Evolutionary conservation across 352 stramenopile genomes (phyloP).

Genomic region (Phytopythium delawarense): DNA sequence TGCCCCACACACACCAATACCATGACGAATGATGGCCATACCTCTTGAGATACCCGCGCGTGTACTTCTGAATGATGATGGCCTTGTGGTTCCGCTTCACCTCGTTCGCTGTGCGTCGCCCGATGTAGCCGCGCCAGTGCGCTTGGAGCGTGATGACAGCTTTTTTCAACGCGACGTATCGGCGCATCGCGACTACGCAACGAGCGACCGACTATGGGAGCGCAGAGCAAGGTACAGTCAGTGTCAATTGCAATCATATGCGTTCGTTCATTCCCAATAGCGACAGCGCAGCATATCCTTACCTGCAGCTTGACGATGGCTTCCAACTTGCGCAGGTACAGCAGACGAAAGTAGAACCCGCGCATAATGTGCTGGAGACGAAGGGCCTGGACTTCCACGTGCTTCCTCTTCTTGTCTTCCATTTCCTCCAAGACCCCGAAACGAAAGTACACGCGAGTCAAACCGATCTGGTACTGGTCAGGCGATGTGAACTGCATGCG

Average conservation of each 20-base stretch:
- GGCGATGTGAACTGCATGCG: slow-evolving; percentile 60
- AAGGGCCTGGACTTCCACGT: slow-evolving; percentile 54
- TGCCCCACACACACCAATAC: background rate
- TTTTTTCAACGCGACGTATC: slow-evolving; percentile 57
- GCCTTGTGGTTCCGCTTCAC: slow-evolving; percentile 55
- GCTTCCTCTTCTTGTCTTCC: slow-evolving; percentile 58
- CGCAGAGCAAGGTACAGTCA: background rate
- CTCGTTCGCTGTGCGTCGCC: slow-evolving; percentile 42
- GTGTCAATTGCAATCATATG: background rate
- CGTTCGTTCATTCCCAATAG: background rate
- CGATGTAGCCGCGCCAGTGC: slow-evolving; percentile 72
- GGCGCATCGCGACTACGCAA: slow-evolving; percentile 73
- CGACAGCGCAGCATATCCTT: slow-evolving; percentile 2
- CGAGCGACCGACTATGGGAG: slow-evolving; percentile 63
- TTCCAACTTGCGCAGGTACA: slow-evolving; percentile 58
- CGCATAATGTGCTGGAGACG: slow-evolving; percentile 73
- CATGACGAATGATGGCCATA: slow-evolving; percentile 12
- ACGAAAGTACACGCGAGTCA: slow-evolving; percentile 79
- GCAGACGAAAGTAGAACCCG: slow-evolving; percentile 52
- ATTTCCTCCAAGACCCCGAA: slow-evolving; percentile 77
- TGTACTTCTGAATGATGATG: slow-evolving; percentile 62
- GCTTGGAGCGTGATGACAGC: slow-evolving; percentile 64
- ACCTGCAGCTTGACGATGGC: slow-evolving; percentile 82
- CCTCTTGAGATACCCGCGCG: slow-evolving; percentile 57
- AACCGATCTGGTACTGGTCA: slow-evolving; percentile 72